Evolutionary conservation across 176 grass and related monocot species (phyloP).

Genomic region (Musa acuminata): DNA sequence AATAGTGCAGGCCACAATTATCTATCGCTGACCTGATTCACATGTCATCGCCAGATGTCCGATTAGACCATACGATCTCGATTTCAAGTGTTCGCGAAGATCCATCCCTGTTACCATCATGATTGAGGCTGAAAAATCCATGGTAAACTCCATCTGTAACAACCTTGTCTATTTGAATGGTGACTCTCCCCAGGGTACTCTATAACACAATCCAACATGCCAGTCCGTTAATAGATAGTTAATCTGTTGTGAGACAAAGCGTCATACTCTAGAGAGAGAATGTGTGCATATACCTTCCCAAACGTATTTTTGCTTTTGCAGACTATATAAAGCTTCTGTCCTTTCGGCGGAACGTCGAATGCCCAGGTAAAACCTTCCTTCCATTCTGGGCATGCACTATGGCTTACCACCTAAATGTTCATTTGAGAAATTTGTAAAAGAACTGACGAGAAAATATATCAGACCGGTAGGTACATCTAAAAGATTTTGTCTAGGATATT

Average conservation of each 20-base stretch:
- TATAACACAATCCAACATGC: constrained; percentile 15
- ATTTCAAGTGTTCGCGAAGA: constrained; percentile 72
- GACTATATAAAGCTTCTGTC: constrained; percentile 91
- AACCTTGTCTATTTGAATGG: constrained; percentile 97
- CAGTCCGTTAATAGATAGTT: constrained; percentile 10
- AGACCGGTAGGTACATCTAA: not conserved
- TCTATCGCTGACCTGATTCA: constrained; percentile 24
- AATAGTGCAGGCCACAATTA: not conserved
- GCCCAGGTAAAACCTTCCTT: constrained; percentile 95
- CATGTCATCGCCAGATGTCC: constrained; percentile 44
- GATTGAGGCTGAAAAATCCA: constrained; percentile 87
- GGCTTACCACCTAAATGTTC: constrained; percentile 55
- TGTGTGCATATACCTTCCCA: constrained; percentile 53
- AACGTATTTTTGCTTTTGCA: constrained; percentile 99
- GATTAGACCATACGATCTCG: constrained; percentile 94
- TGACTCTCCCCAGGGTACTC: constrained; percentile 79
- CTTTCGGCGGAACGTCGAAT: constrained; percentile 91
- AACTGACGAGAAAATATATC: constrained; percentile 6
- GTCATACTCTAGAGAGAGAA: not conserved
- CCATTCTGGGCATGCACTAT: constrained; percentile 77
- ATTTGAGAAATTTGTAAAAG: not conserved
- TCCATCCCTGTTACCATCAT: constrained; percentile 81
- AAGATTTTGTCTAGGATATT: not conserved
- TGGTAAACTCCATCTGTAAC: constrained; percentile 83
- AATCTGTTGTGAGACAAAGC: not conserved